Base-by-base conservation (phyloP, 164 flowering plant genomes). In the Taxillus chinensis region DNA sequence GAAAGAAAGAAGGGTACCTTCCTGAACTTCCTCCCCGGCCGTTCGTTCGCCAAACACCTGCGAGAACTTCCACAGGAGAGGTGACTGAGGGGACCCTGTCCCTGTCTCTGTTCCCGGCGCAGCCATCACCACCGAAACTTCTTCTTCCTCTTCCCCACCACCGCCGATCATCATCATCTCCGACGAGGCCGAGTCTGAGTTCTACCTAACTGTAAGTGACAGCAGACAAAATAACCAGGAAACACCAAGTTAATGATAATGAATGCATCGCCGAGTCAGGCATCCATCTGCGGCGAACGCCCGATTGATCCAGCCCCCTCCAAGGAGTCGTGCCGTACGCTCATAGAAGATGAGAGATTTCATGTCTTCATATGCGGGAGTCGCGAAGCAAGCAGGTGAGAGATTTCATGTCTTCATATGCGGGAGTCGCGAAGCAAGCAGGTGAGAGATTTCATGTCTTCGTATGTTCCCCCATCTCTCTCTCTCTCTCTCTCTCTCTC, bases 41-140 rank as follows among this genome's bases (percentile, higher is more conserved):
- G 88, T 54, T 6, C 96, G 72, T 59, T 89, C 96, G 2, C 96
- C 96, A 51, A 89, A 86, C 4, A 89, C 96, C 79, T 89, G 96
- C 43, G 96, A 80, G 75, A 89, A 89, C 65, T 85, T 86, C 96
- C 96, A 89, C 61, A 86, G 93, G 11, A 86, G 83, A 57, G 85
- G 70, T 2, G 27, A 2, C 66, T 68, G 73, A 57, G 78, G 68
- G 64, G 83, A 69, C 27, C 27, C 27, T 27, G 27, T 27, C 27
- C 27, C 27, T 27, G 27, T 27, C 27, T 27, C 27, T 27, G 27
- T 27, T 56, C 68, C 77, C 17, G 17, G 70, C 61, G 72, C 60
- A 52, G 70, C 53, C 27, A 27, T 27, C 27, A 27, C 27, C 54
- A 65, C 73, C 12, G 38, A 55, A 55, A 41, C 73, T 11, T 45